Percentiles rank a stretch among this genome's conserved stretches.
phyloP scores from a whole-genome alignment of 1,284 basidiomycete species.

The Irpex sp. region DNA sequence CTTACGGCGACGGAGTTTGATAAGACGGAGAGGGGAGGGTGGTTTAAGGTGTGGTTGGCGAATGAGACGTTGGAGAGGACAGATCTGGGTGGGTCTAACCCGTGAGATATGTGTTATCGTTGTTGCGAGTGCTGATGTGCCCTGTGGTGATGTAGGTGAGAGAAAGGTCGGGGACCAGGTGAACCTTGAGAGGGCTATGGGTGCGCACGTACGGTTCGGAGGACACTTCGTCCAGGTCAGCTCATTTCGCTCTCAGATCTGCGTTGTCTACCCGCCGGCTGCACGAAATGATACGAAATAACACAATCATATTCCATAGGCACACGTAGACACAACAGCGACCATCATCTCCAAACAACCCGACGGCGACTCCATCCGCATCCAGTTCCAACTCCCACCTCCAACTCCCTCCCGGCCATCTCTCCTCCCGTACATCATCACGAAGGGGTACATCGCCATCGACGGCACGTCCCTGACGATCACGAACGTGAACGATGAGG shows the following conservation, averaged over 20 bases:
- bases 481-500: conserved; percentile 75
- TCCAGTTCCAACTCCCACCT: conserved; percentile 75
- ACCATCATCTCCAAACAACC: conserved; percentile 60
- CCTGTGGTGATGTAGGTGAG: conserved; percentile 48
- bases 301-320: conserved; percentile 41
- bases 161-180: conserved; percentile 79
- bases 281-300: background rate
- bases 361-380: conserved; percentile 88
- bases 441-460: conserved; percentile 96
- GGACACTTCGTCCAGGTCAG: conserved; percentile 95
- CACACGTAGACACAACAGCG: conserved; percentile 91
- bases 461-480: conserved; percentile 95
- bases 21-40: conserved; percentile 54
- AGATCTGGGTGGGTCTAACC: conserved; percentile 69
- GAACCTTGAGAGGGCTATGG: conserved; percentile 96
- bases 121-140: background rate
- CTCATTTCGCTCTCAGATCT: background rate
- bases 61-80: conserved; percentile 94
- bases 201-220: conserved; percentile 87
- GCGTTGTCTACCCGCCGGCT: background rate
- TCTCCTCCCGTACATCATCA: conserved; percentile 81
- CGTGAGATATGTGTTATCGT: background rate
- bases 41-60: conserved; percentile 93
- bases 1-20: conserved; percentile 90
- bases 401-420: conserved; percentile 58